A percentile compares a stretch with the other conserved stretches of the same genome.
Conservation (phyloP, 1,284 basidiomycete genomes). For the Marasmius oreades region DNA sequence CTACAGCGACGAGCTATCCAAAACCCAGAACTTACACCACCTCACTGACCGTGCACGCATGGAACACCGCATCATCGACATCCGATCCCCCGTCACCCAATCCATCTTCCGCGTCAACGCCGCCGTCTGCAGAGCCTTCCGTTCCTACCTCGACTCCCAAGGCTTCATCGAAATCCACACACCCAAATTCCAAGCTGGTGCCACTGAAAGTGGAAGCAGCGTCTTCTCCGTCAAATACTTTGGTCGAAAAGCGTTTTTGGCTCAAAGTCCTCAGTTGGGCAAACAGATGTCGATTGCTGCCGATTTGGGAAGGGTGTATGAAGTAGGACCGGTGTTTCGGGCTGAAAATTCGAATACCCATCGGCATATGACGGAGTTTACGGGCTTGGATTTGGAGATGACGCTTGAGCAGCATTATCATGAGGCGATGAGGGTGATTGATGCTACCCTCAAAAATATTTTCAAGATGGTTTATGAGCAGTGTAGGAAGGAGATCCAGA, state of each 20-base stretch:
- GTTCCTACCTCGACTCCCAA: conserved; percentile 73
- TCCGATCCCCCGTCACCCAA: conserved; percentile 93
- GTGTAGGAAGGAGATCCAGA: conserved; percentile 78
- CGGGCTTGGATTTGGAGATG: conserved; percentile 99
- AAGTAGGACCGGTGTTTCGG: conserved; percentile 95
- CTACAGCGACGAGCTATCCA: conserved; percentile 8
- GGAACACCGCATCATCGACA: conserved; percentile 92
- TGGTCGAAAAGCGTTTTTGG: conserved; percentile 83
- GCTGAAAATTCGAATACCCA: conserved; percentile 97
- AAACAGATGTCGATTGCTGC: conserved; percentile 99
- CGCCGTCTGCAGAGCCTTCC: conserved; percentile 85
- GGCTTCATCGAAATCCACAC: conserved; percentile 96
- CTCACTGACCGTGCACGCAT: conserved; percentile 84
- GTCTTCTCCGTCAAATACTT: conserved; percentile 99
- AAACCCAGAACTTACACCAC: conserved; percentile 54
- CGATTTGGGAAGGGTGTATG: conserved; percentile 96
- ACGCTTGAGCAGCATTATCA: conserved; percentile 97
- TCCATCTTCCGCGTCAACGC: conserved; percentile 93
- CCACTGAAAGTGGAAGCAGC: conserved; percentile 92
- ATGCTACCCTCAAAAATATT: conserved; percentile 78
- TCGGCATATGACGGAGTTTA: conserved; percentile 97
- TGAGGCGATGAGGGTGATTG: conserved; percentile 87
- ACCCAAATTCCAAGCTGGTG: conserved; percentile 95
- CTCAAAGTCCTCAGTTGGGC: conserved; percentile 93
- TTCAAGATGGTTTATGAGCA: conserved; percentile 78